These are phyloP conservation scores for Collybia sp. DNA, from an alignment of 768 basidiomycete species.

Conservation along the genomic window DNA sequence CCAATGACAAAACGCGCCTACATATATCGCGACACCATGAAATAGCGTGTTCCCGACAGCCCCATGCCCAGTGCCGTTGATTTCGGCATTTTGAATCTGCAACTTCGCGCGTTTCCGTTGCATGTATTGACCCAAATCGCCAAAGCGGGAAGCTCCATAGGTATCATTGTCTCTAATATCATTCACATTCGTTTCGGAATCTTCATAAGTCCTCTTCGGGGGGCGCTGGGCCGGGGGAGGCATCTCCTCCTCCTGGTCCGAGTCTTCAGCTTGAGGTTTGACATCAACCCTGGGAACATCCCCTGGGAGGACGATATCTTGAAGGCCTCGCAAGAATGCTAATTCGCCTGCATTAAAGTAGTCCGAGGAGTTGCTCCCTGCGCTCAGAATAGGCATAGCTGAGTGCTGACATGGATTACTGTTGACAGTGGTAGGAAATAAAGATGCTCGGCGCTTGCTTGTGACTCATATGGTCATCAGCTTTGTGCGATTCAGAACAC, in stretches of 20 bases:
- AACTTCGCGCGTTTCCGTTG: slow-evolving; percentile 85
- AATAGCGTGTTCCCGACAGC: slow-evolving; percentile 51
- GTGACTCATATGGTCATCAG: no score
- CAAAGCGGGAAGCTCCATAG: slow-evolving; percentile 80
- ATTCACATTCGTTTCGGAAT: slow-evolving; percentile 8
- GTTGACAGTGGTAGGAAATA: no score
- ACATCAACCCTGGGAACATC: slow-evolving; percentile 23
- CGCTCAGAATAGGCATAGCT: no score
- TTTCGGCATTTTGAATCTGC: slow-evolving; percentile 66
- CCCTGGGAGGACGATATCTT: slow-evolving; percentile 40
- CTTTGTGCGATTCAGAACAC: no score
- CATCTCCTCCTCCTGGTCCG: slow-evolving; percentile 23
- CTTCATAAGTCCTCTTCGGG: slow-evolving; percentile 32
- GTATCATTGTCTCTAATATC: slow-evolving; percentile 29
- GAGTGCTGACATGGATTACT: no score
- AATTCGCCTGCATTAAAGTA: slow-evolving; percentile 54
- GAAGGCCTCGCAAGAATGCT: slow-evolving; percentile 45
- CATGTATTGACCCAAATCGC: slow-evolving; percentile 88
- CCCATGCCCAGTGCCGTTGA: slow-evolving; percentile 17
- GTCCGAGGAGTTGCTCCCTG: slow-evolving; percentile 38
- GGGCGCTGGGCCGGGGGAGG: slow-evolving; percentile 36
- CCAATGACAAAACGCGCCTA: slow-evolving; percentile 30
- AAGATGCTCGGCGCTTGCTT: no score
- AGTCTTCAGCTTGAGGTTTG: slow-evolving; percentile 3
- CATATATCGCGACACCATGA: slow-evolving; percentile 74